A percentile compares a stretch with the other conserved stretches of the same genome.
Conservation (phyloP, 371 early-diverging fungal genomes). For the Mortierella sp. region DNA sequence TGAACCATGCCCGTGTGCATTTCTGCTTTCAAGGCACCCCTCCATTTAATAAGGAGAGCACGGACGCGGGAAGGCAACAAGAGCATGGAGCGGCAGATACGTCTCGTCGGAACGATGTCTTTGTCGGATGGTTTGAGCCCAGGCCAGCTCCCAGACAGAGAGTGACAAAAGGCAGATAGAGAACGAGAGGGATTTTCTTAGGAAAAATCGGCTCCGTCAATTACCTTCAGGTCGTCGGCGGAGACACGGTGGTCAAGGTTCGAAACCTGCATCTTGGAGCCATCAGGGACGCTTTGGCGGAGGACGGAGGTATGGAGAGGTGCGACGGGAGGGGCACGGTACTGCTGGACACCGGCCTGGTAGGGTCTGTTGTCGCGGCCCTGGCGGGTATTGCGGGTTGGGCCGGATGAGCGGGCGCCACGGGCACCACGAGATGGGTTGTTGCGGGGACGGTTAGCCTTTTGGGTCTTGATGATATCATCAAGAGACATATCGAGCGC, state of each 20-base stretch:
- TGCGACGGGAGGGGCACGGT: constrained; percentile 42
- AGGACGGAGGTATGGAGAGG: constrained; percentile 51
- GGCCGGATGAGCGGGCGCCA: constrained; percentile 57
- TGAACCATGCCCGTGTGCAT: too few relatives aligned
- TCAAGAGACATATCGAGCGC: constrained; percentile 77
- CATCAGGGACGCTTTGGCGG: constrained; percentile 53
- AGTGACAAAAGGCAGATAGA: not conserved
- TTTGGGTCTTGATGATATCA: constrained; percentile 69
- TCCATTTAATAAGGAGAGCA: too few relatives aligned
- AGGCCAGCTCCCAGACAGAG: constrained; percentile 1
- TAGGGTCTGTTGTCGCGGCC: constrained; percentile 59
- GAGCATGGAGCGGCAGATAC: too few relatives aligned
- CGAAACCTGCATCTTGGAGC: constrained; percentile 75
- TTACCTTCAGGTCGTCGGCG: constrained; percentile 72
- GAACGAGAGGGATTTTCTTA: constrained; percentile 9
- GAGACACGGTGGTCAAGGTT: constrained; percentile 81
- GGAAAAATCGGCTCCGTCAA: constrained; percentile 47
- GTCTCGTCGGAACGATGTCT: not conserved
- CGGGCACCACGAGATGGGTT: constrained; percentile 39
- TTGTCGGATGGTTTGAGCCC: not conserved
- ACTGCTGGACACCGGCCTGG: constrained; percentile 58
- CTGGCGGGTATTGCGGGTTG: constrained; percentile 57
- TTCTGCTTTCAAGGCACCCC: too few relatives aligned
- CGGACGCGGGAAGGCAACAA: too few relatives aligned
- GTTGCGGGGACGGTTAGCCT: constrained; percentile 52